phyloP scores from a whole-genome alignment of 106 monocot species.

The Xerophyta viscosa region DNA sequence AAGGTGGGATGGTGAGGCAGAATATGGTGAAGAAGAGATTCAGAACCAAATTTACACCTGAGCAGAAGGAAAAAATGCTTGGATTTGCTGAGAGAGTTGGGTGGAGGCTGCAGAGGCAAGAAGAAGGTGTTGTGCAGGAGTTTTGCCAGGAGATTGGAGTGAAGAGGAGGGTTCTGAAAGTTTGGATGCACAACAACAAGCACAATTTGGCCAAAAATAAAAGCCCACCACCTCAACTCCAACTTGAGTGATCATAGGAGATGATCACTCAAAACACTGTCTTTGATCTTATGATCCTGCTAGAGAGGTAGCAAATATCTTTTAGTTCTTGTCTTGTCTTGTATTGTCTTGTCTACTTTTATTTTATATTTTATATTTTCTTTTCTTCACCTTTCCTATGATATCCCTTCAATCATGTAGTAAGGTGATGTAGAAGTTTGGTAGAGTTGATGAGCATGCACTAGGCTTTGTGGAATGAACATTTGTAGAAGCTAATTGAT shows the following conservation, averaged over 20 bases:
- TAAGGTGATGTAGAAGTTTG: conserved; percentile 6
- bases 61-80: conserved; percentile 51
- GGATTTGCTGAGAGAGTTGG: conserved; percentile 25
- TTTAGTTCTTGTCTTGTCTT: neutral
- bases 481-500: neutral
- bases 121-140: conserved; percentile 17
- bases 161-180: conserved; percentile 64
- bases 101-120: conserved; percentile 33
- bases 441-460: neutral
- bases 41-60: conserved; percentile 33
- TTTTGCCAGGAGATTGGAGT: conserved; percentile 53
- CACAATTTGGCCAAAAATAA: conserved; percentile 19
- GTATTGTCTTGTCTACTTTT: too few species aligned
- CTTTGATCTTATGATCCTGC: too few species aligned
- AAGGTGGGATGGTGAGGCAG: neutral
- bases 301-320: neutral
- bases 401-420: too few species aligned
- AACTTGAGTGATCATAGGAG: conserved; percentile 11
- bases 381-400: too few species aligned
- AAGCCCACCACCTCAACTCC: neutral
- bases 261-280: too few species aligned
- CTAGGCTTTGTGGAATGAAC: neutral
- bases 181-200: conserved; percentile 97
- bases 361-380: neutral
- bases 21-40: conserved; percentile 24